Percentiles rank a stretch among this genome's conserved stretches.
Evolutionary conservation across 2,329 filamentous ascomycete genomes (phyloP).

Genomic region (Alternaria triticimaculans): DNA sequence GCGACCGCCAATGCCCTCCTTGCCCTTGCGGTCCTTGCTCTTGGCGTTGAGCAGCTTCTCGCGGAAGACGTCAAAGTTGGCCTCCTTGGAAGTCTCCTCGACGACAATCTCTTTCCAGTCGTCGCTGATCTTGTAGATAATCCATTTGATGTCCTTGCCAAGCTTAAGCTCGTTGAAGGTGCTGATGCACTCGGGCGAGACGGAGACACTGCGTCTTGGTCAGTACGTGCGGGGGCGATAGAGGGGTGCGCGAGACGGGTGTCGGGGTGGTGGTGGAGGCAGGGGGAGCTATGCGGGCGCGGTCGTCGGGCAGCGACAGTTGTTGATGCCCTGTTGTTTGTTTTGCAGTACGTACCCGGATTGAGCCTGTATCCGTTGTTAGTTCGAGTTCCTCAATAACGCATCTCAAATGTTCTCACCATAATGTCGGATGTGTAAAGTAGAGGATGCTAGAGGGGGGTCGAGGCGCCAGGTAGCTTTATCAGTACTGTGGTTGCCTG

Average conservation of each 20-base stretch:
- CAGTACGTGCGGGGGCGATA: conserved; percentile 16
- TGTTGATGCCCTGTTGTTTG: conserved; percentile 21
- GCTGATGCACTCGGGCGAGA: conserved; percentile 72
- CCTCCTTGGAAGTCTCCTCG: conserved; percentile 71
- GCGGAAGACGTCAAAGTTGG: conserved; percentile 76
- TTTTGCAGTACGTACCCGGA: conserved; percentile 50
- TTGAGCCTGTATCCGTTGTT: conserved; percentile 47
- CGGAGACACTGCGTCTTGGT: conserved; percentile 65
- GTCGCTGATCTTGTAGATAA: conserved; percentile 87
- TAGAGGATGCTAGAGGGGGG: conserved; percentile 23
- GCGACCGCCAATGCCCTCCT: conserved; percentile 68
- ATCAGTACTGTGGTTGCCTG: conserved; percentile 43
- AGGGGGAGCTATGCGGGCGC: conserved; percentile 10
- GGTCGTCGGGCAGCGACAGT: conserved; percentile 17
- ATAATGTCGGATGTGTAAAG: conserved; percentile 40
- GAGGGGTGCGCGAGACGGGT: not conserved
- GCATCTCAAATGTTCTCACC: conserved; percentile 32
- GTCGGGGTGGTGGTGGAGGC: conserved; percentile 8
- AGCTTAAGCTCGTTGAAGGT: conserved; percentile 84
- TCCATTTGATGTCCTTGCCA: conserved; percentile 77
- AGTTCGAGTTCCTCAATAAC: conserved; percentile 13
- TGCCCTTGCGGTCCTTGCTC: conserved; percentile 71
- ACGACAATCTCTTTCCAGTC: conserved; percentile 83
- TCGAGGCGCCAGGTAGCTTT: conserved; percentile 38
- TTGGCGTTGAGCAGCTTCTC: conserved; percentile 77